Conservation (phyloP, 1,284 basidiomycete genomes). For the Puccinia sorghi region DNA sequence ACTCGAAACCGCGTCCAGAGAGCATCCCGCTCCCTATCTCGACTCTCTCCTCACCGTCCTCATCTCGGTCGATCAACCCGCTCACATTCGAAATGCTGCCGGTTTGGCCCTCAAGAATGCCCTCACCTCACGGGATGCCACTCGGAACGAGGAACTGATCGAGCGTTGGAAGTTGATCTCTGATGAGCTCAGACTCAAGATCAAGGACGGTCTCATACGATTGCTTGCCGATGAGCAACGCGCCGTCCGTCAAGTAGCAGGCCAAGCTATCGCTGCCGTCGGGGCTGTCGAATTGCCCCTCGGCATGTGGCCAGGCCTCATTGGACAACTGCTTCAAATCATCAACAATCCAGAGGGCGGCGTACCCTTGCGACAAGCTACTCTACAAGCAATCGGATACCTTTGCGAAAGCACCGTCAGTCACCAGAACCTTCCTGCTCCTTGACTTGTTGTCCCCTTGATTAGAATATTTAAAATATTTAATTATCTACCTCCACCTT, state of each 20-base stretch:
- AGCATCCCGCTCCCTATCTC: constrained; percentile 69
- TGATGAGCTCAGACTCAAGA: constrained; percentile 70
- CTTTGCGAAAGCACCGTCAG: constrained; percentile 93
- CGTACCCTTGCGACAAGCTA: constrained; percentile 77
- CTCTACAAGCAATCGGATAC: constrained; percentile 91
- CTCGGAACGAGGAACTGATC: constrained; percentile 73
- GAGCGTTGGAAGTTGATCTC: constrained; percentile 79
- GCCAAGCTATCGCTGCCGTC: constrained; percentile 90
- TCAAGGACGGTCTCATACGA: constrained; percentile 83
- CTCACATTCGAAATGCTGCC: constrained; percentile 86
- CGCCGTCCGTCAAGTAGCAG: constrained; percentile 81
- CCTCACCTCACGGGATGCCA: constrained; percentile 76
- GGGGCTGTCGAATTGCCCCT: constrained; percentile 87
- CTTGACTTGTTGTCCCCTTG: too few relatives aligned
- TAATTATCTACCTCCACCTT: constrained; percentile 1
- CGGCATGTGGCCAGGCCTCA: constrained; percentile 84
- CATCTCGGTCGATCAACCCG: constrained; percentile 69
- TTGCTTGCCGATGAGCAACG: constrained; percentile 74
- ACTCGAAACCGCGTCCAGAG: constrained; percentile 43
- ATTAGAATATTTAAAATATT: too few relatives aligned
- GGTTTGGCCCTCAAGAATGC: constrained; percentile 97
- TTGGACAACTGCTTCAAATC: constrained; percentile 82
- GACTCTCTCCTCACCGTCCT: constrained; percentile 79
- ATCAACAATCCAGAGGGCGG: constrained; percentile 67
- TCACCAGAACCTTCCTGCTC: constrained; percentile 54